These are phyloP conservation scores for Apostasia ramifera DNA, from an alignment of 106 monocot species.

Conservation along the genomic window DNA sequence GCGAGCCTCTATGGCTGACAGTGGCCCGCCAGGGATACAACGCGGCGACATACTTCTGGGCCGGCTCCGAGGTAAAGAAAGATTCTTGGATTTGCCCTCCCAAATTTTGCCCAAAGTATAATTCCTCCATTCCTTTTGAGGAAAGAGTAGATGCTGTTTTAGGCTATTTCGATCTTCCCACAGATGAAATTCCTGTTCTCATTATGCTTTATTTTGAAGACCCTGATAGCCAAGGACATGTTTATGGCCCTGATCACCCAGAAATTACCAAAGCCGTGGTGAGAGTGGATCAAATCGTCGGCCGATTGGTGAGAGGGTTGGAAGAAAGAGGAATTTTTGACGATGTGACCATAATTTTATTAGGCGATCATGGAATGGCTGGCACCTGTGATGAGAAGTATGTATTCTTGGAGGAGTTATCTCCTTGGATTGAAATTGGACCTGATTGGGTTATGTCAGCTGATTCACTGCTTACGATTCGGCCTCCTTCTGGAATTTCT, in stretches of 20 bases:
- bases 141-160: conserved; percentile 53
- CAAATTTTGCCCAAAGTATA: conserved; percentile 40
- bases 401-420: conserved; percentile 46
- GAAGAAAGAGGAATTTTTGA: conserved; percentile 72
- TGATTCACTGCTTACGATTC: conserved; percentile 40
- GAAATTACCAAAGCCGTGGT: conserved; percentile 45
- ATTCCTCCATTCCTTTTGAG: conserved; percentile 55
- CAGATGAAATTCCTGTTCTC: conserved; percentile 37
- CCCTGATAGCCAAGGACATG: conserved; percentile 69
- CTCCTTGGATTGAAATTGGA: conserved; percentile 49
- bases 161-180: conserved; percentile 59
- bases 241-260: conserved; percentile 62
- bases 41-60: conserved; percentile 72
- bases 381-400: conserved; percentile 55
- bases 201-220: conserved; percentile 67
- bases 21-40: conserved; percentile 34
- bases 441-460: conserved; percentile 39
- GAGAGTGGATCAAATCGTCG: conserved; percentile 41
- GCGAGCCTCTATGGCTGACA: conserved; percentile 78
- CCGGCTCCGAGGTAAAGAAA: conserved; percentile 67
- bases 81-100: conserved; percentile 57
- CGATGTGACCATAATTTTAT: conserved; percentile 54
- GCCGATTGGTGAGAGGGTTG: conserved; percentile 57
- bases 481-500: conserved; percentile 26
- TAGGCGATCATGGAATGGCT: conserved; percentile 83